Evolutionary conservation across 257 asterid species (phyloP), one percentile per base, ranked within the genome.

Genomic region (Gynochthodes officinalis): DNA sequence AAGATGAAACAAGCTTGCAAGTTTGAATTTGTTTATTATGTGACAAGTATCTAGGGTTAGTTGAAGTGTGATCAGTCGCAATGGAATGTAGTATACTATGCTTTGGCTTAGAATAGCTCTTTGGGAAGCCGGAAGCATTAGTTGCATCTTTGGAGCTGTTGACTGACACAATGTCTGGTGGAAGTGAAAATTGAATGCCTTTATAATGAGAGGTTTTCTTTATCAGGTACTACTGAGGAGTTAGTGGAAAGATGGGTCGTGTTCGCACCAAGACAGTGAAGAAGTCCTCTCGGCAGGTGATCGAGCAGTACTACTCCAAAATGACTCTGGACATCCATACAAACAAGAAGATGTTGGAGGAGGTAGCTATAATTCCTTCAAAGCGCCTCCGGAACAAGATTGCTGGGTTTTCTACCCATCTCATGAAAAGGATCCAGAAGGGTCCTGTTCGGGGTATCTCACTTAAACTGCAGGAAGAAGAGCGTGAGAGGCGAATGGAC

Each of bases 261-360:
- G 86, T 85, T 0, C 78, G 89, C 1, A 85, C 87, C 49, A 85
- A 85, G 76, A 85, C 87, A 0, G 84, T 85, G 73, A 82, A 83
- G 87, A 85, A 83, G 76, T 78, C 87, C 23, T 85, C 89, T 5
- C 72, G 89, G 32, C 88, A 79, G 71, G 84, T 85, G 58, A 85
- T 85, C 35, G 89, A 85, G 66, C 74, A 75, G 71, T 81, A 85
- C 67, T 85, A 83, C 72, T 85, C 89, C 0, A 83, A 85, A 33
- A 83, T 85, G 88, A 85, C 89, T 7, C 64, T 79, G 69, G 89
- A 85, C 58, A 83, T 85, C 75, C 88, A 81, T 73, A 83, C 87
- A 23, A 83, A 83, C 81, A 83, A 83, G 77, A 83, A 83, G 84
- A 61, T 83, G 32, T 62, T 80, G 39, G 76, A 69, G 67, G 84